Percentiles rank a stretch among this genome's conserved stretches.
Evolutionary conservation across 495 filamentous ascomycete genomes (phyloP).

Genomic region (Lasiosphaeria miniovina): DNA sequence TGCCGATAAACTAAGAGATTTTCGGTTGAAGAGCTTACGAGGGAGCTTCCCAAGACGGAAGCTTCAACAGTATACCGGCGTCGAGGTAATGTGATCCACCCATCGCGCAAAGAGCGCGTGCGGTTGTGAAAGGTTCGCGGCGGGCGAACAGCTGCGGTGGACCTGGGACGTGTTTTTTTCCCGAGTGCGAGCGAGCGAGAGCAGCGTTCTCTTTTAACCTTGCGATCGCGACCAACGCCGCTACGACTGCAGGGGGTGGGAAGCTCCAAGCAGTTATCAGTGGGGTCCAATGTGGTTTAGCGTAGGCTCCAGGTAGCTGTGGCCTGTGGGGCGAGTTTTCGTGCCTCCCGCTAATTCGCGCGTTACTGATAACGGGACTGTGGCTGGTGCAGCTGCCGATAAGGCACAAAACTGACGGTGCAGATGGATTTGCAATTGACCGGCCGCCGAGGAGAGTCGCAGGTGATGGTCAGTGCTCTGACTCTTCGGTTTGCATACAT

Average conservation of each 20-base stretch:
- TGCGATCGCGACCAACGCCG: neutral
- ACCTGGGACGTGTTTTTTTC: neutral
- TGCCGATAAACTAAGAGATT: neutral
- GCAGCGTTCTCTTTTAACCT: neutral
- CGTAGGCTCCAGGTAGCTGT: neutral
- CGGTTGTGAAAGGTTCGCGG: neutral
- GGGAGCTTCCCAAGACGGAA: constrained; percentile 21
- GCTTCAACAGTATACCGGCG: constrained; percentile 13
- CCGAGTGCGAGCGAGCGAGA: neutral
- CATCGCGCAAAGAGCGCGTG: constrained; percentile 33
- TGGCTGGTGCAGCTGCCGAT: neutral
- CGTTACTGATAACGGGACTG: neutral
- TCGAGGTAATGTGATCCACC: constrained; percentile 19
- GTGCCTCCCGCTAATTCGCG: neutral
- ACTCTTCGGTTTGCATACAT: too few relatives aligned
- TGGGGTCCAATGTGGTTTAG: constrained; percentile 2
- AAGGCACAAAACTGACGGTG: too few relatives aligned
- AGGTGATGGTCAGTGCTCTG: too few relatives aligned
- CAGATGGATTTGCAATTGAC: neutral
- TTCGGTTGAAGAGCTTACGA: constrained; percentile 14
- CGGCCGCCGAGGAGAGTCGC: neutral
- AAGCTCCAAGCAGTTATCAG: neutral
- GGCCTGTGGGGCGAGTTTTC: neutral
- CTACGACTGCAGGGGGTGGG: neutral
- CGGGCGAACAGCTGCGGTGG: neutral